Conservation (phyloP, 2,329 filamentous ascomycete species). For the Torrubiella hemipterigena region DNA sequence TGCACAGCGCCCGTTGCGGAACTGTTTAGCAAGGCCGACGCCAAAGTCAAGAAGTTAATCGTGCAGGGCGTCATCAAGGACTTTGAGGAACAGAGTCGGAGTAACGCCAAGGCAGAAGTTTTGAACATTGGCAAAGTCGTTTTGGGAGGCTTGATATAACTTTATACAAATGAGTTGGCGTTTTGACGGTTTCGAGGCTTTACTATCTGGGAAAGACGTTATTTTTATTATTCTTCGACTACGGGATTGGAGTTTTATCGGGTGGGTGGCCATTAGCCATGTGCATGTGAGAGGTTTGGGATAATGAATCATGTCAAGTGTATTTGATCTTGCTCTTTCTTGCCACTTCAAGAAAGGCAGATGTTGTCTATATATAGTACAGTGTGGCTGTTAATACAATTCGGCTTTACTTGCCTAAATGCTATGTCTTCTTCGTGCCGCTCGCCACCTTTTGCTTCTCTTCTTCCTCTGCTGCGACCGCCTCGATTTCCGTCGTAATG, state of each 20-base stretch:
- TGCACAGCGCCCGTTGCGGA: constrained; percentile 65
- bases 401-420: constrained; percentile 5
- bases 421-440: constrained; percentile 5
- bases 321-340: too few relatives aligned
- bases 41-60: constrained; percentile 76
- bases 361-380: background rate
- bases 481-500: constrained; percentile 60
- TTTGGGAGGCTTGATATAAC: constrained; percentile 67
- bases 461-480: constrained; percentile 53
- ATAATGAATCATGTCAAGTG: too few relatives aligned
- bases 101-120: constrained; percentile 67
- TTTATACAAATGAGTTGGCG: background rate
- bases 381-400: constrained; percentile 5
- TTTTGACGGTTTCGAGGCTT: background rate
- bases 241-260: too few relatives aligned
- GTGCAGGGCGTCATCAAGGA: constrained; percentile 79
- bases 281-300: too few relatives aligned
- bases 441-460: constrained; percentile 16
- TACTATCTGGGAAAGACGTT: too few relatives aligned
- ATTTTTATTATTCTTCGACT: background rate
- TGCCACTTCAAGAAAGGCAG: too few relatives aligned
- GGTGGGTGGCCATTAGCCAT: too few relatives aligned
- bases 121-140: constrained; percentile 81
- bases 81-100: constrained; percentile 78
- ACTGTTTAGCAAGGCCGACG: constrained; percentile 81